Percentiles rank a stretch among this genome's conserved stretches.
phyloP scores from a whole-genome alignment of 2,329 filamentous ascomycete genomes.

The Chrysoporthe cubensis region DNA sequence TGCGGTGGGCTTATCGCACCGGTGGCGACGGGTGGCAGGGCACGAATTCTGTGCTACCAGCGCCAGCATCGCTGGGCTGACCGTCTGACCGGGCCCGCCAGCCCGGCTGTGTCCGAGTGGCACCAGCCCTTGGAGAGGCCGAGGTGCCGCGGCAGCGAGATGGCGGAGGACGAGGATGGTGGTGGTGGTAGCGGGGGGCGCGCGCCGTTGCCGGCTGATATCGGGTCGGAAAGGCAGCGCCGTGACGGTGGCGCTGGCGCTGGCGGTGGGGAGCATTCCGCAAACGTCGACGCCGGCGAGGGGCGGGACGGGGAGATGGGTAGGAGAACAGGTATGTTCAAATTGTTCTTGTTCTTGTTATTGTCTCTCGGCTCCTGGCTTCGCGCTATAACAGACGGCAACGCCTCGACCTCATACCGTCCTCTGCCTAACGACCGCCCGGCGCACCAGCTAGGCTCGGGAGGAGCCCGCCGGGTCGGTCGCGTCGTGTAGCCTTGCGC shows the following conservation, averaged over 20 bases:
- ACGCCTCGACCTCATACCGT: neutral
- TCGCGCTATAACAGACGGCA: neutral
- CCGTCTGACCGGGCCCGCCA: too few relatives aligned
- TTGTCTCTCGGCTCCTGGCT: neutral
- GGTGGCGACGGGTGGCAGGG: too few relatives aligned
- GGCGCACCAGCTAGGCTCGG: neutral
- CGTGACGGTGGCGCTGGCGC: neutral
- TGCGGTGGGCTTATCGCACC: neutral
- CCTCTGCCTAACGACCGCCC: neutral
- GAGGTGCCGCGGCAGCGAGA: neutral
- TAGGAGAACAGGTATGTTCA: neutral
- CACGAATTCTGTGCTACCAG: too few relatives aligned
- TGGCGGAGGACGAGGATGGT: neutral
- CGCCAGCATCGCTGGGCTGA: too few relatives aligned
- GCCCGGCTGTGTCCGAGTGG: too few relatives aligned
- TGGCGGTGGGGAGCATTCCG: neutral
- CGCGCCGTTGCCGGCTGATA: neutral
- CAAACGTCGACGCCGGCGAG: slow-evolving; percentile 4
- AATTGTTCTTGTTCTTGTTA: neutral
- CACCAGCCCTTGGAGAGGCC: too few relatives aligned
- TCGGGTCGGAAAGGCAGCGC: neutral
- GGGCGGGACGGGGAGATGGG: neutral
- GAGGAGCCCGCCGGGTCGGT: neutral
- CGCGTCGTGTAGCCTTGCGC: neutral
- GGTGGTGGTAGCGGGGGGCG: neutral